A percentile compares a stretch with the other conserved stretches of the same genome.
Conservation (phyloP, 306 rosid species). For the Cucurbita moschata region DNA sequence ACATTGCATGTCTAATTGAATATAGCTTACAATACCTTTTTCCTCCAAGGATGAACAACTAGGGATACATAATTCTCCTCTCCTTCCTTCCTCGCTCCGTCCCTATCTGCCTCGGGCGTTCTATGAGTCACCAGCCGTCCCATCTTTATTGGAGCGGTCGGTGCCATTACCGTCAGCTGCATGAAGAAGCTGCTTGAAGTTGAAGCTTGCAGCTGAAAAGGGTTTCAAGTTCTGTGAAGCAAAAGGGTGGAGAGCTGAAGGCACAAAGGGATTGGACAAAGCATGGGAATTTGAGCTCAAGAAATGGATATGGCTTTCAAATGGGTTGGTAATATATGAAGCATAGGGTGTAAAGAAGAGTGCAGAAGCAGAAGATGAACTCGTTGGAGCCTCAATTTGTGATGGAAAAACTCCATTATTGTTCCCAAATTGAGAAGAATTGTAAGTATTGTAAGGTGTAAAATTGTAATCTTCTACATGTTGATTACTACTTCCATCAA, state of each 20-base stretch:
- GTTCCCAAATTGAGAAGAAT: constrained; percentile 32
- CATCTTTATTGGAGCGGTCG: not conserved
- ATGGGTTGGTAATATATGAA: constrained; percentile 26
- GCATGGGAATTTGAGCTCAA: constrained; percentile 25
- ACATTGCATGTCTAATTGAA: too few species aligned
- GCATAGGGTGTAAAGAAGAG: constrained; percentile 32
- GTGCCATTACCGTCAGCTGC: constrained; percentile 13
- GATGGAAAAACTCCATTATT: constrained; percentile 36
- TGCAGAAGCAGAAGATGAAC: constrained; percentile 25
- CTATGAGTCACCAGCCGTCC: constrained; percentile 7
- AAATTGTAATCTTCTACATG: constrained; percentile 9
- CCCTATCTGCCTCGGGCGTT: not conserved
- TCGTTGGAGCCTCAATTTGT: constrained; percentile 18
- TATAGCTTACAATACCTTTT: not conserved
- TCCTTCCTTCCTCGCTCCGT: not conserved
- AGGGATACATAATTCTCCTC: not conserved
- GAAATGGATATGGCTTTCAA: constrained; percentile 32
- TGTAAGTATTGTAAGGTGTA: constrained; percentile 21
- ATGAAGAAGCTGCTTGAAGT: constrained; percentile 32
- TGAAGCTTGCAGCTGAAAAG: constrained; percentile 15
- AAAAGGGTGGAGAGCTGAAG: constrained; percentile 33
- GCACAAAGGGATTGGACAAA: constrained; percentile 23
- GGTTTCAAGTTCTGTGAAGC: constrained; percentile 12
- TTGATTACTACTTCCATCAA: constrained; percentile 10
- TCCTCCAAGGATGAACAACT: not conserved